Base-by-base conservation (phyloP, 2,329 filamentous ascomycete species). In the Arthroderma uncinatum region DNA sequence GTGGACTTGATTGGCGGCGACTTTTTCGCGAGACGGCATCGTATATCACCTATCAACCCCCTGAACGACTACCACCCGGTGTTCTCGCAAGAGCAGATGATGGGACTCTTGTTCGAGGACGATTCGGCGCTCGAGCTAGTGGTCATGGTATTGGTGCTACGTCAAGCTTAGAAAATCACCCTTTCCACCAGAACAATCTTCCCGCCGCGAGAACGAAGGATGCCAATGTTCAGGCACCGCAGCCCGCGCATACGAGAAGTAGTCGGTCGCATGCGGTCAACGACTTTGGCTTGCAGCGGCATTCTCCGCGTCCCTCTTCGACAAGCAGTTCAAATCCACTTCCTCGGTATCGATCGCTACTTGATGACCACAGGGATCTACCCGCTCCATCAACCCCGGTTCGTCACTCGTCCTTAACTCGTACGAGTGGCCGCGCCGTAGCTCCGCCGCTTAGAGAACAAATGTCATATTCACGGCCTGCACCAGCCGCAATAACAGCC, bases 111-210 rank as follows among this genome's bases (percentile, higher is more conserved):
- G 66, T 76, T 23, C 66, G 71, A 54, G 73, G 72, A 21, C 66
- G 70, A 30, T 75, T 74, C 34, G 70, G 69, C 1, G 62, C 66
- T 53, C 65, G 73, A 50, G 66, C 70, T 37, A 75, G 73, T 59
- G 72, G 69, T 0, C 73, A 76, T 64, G 71, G 72, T 9, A 64
- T 69, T 16, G 64, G 69, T 59, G 53, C 55, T 63, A 47, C 64
- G 2, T 55, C 58, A 28, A 59, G 62, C 30, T 53, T 72, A 30
- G 61, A 67, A 1, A 65, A 68, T 7, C 71, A 73, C 55, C 69
- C 69, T 1, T 73, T 72, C 53, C 68, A 71, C 56, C 64, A 62
- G n/a, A 60, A 57, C 44, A 61, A 60, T 28, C 60, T 71, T 10
- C 63, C 68, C 16, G 16, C 61, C 42, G 64, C 68, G 25, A 60